These are phyloP conservation scores for Dentipellis sp. DNA, from an alignment of 768 basidiomycete species.

Conservation along the genomic window DNA sequence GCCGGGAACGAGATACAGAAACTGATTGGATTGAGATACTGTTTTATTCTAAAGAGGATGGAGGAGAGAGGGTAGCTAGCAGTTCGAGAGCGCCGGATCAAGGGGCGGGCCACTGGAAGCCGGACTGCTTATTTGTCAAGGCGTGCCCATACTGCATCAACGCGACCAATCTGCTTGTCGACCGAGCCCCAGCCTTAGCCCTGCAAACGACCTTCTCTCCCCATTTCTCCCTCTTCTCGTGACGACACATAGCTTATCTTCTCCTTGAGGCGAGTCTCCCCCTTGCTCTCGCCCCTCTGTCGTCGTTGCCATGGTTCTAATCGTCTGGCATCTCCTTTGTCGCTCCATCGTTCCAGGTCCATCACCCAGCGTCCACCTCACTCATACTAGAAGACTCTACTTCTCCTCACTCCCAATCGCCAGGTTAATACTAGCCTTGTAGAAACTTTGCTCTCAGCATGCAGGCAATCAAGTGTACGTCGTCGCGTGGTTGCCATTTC, in stretches of 20 bases:
- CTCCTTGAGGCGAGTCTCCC: neutral
- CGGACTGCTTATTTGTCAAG: conserved; percentile 10
- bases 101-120: neutral
- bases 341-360: neutral
- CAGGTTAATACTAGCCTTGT: neutral
- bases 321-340: neutral
- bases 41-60: no score
- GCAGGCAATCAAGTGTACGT: conserved; percentile 89
- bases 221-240: neutral
- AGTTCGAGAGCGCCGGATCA: neutral
- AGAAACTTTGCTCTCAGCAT: conserved; percentile 28
- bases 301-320: neutral
- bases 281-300: neutral
- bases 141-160: conserved; percentile 4
- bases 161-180: conserved; percentile 2
- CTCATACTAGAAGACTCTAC: neutral
- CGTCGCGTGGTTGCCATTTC: neutral
- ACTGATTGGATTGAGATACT: no score
- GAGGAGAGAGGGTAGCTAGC: no score
- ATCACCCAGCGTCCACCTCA: neutral
- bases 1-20: no score
- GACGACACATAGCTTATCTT: neutral
- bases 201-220: neutral
- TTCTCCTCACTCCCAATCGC: neutral
- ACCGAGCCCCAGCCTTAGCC: neutral